Evolutionary conservation across 106 monocot species (phyloP).

Genomic region (Gastrodia elata): DNA sequence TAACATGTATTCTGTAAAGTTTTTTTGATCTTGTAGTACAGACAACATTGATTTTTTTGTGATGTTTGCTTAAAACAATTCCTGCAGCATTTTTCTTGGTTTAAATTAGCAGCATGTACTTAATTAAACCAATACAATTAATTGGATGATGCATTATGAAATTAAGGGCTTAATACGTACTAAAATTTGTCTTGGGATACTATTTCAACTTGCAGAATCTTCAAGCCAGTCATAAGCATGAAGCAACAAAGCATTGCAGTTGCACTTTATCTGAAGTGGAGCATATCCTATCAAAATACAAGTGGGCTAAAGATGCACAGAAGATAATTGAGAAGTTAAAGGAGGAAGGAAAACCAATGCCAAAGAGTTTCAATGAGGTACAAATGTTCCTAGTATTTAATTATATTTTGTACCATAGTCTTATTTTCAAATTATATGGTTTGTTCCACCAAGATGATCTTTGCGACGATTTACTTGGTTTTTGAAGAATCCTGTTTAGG

Average conservation of each 20-base stretch:
- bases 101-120: not conserved
- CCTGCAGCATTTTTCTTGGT: not conserved
- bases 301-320: conserved; percentile 93
- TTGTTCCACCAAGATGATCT: not conserved
- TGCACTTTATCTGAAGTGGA: conserved; percentile 92
- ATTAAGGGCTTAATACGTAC: not conserved
- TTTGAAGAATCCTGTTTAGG: not conserved
- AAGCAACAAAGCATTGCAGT: conserved; percentile 79
- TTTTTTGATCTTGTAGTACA: not conserved
- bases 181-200: not conserved
- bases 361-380: conserved; percentile 77
- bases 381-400: not conserved
- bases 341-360: conserved; percentile 92
- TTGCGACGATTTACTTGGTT: not conserved
- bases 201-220: conserved; percentile 50
- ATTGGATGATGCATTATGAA: not conserved
- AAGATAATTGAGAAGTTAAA: conserved; percentile 83
- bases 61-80: not conserved
- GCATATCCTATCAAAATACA: conserved; percentile 72
- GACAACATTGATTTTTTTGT: not conserved
- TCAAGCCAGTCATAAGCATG: conserved; percentile 64
- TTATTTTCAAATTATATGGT: not conserved
- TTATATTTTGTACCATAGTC: not conserved
- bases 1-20: not conserved
- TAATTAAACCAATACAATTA: not conserved